A percentile compares a stretch with the other conserved stretches of the same genome.
Conservation (phyloP, 805 yeast genomes). For the Diddensiella transvaalensis region DNA sequence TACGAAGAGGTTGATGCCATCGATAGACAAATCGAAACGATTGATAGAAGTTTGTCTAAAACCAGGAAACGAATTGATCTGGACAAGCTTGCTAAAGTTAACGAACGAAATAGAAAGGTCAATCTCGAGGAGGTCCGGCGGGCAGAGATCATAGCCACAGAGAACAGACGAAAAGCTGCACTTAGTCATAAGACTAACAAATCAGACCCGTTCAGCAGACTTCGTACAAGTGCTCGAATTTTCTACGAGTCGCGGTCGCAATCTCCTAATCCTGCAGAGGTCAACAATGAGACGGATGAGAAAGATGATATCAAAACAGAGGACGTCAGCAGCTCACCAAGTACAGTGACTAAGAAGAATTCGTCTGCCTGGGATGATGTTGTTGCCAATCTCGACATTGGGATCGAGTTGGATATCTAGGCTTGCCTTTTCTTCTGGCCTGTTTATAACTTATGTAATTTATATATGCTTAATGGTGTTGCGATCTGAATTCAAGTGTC, state of each 20-base stretch:
- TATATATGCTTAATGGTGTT: no score
- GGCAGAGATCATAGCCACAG: constrained; percentile 69
- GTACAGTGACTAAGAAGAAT: constrained; percentile 10
- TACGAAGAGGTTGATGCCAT: constrained; percentile 31
- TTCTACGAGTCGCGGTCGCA: constrained; percentile 54
- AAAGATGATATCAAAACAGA: not conserved
- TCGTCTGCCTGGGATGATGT: constrained; percentile 34
- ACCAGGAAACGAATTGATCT: constrained; percentile 16
- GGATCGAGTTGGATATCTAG: constrained; percentile 34
- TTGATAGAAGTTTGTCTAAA: constrained; percentile 23
- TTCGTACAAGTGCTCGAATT: constrained; percentile 81
- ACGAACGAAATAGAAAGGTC: constrained; percentile 78
- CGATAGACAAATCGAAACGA: constrained; percentile 31
- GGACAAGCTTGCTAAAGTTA: constrained; percentile 61
- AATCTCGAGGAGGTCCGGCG: constrained; percentile 72
- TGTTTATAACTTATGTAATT: not conserved
- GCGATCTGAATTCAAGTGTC: no score
- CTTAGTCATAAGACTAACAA: constrained; percentile 34
- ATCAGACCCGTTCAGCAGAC: constrained; percentile 81
- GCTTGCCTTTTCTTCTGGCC: not conserved
- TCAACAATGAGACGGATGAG: constrained; percentile 42
- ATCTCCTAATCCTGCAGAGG: constrained; percentile 41
- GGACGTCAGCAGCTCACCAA: not conserved
- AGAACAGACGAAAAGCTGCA: constrained; percentile 44
- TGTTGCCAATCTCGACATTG: constrained; percentile 37